Percentiles rank a stretch among this genome's conserved stretches.
phyloP scores from a whole-genome alignment of 1,139 yeast species.

The Yamadazyma sp. region DNA sequence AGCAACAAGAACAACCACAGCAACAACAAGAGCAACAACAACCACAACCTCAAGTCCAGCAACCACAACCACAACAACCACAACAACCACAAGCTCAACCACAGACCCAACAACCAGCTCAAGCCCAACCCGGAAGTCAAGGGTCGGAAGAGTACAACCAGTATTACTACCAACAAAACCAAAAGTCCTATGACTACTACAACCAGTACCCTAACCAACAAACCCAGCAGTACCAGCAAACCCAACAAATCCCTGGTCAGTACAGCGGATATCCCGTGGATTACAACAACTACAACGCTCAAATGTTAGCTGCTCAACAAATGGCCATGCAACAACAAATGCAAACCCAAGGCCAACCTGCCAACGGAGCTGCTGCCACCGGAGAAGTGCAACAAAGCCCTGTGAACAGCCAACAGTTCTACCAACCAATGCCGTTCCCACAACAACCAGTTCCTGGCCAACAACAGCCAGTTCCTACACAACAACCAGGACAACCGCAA shows the following conservation, averaged over 20 bases:
- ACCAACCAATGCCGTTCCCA: constrained; percentile 9
- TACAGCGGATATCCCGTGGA: constrained; percentile 49
- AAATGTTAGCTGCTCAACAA: constrained; percentile 37
- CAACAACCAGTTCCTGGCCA: constrained; percentile 7
- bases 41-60: constrained; percentile 15
- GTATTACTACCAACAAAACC: constrained; percentile 21
- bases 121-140: constrained; percentile 29
- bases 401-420: constrained; percentile 12
- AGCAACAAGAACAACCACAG: constrained; percentile 21
- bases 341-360: constrained; percentile 18
- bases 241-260: constrained; percentile 42
- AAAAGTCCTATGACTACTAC: constrained; percentile 26
- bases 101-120: constrained; percentile 5
- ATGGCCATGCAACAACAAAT: constrained; percentile 22
- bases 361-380: constrained; percentile 6
- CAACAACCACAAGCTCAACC: constrained; percentile 9
- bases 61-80: constrained; percentile 8
- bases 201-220: constrained; percentile 22
- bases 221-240: constrained; percentile 33
- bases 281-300: constrained; percentile 41
- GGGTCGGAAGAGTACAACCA: constrained; percentile 23
- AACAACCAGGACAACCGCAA: constrained; percentile 7
- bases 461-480: constrained; percentile 7
- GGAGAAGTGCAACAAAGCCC: constrained; percentile 14
- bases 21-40: constrained; percentile 8